Percentiles rank a stretch among this genome's conserved stretches.
phyloP scores from a whole-genome alignment of 2,329 filamentous ascomycete genomes.

The Colletotrichum magnum region DNA sequence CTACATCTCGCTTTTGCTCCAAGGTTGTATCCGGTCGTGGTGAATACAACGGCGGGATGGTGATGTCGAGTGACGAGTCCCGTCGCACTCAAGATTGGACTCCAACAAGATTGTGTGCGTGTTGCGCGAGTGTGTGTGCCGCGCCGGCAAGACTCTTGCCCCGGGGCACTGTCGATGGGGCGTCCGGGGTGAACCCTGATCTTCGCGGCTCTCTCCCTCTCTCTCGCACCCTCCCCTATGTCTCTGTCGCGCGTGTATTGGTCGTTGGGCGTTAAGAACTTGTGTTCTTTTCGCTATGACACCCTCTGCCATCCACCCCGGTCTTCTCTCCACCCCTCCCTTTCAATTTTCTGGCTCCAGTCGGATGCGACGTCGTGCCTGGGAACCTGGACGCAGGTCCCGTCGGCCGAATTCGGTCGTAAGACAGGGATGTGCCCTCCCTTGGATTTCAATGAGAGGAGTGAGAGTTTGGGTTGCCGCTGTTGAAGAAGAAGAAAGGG shows the following conservation, averaged over 20 bases:
- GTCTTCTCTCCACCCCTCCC: slow-evolving; percentile 5
- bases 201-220: slow-evolving; percentile 20
- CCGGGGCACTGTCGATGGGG: not conserved
- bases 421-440: slow-evolving; percentile 7
- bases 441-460: not conserved
- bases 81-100: too few relatives aligned
- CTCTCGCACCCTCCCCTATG: too few relatives aligned
- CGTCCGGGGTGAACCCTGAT: slow-evolving; percentile 19
- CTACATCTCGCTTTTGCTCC: not conserved
- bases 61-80: too few relatives aligned
- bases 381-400: slow-evolving; percentile 8
- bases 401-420: slow-evolving; percentile 17
- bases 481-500: slow-evolving; percentile 30
- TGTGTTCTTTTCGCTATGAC: too few relatives aligned
- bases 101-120: too few relatives aligned
- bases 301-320: not conserved
- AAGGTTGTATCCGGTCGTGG: not conserved
- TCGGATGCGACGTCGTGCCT: slow-evolving; percentile 17
- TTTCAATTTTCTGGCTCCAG: slow-evolving; percentile 7
- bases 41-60: too few relatives aligned
- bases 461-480: too few relatives aligned
- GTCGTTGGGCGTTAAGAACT: too few relatives aligned
- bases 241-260: too few relatives aligned
- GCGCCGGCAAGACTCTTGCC: not conserved
- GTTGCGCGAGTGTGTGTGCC: too few relatives aligned